These are phyloP conservation scores for Penicillium fimorum DNA, from an alignment of 495 filamentous ascomycete genomes.

Conservation along the genomic window DNA sequence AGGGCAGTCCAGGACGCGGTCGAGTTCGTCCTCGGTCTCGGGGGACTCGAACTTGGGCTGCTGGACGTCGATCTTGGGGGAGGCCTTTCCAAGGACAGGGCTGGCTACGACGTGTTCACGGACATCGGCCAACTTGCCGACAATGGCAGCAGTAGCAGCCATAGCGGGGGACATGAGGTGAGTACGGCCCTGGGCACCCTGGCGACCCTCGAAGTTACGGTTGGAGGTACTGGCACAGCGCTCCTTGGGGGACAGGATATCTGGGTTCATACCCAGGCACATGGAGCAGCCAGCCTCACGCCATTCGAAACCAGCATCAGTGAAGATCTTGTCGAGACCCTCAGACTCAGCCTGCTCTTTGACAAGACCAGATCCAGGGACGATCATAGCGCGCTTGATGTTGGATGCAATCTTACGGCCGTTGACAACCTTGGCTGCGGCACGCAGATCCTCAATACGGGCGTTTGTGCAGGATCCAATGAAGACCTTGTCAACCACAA, in stretches of 20 bases:
- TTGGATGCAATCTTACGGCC: conserved; percentile 83
- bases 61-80: conserved; percentile 54
- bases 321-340: conserved; percentile 89
- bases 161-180: conserved; percentile 97
- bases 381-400: conserved; percentile 91
- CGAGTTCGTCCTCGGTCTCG: conserved; percentile 70
- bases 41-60: conserved; percentile 70
- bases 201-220: conserved; percentile 95
- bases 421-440: conserved; percentile 79
- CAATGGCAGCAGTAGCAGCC: conserved; percentile 88
- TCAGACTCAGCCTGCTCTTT: conserved; percentile 91
- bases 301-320: conserved; percentile 94
- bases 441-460: conserved; percentile 91
- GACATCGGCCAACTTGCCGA: conserved; percentile 88
- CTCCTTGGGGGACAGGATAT: conserved; percentile 92
- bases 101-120: conserved; percentile 67
- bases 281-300: conserved; percentile 97
- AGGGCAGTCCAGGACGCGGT: conserved; percentile 74
- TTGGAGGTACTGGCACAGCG: conserved; percentile 94
- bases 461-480: conserved; percentile 98
- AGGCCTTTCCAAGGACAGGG: conserved; percentile 56
- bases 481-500: conserved; percentile 91
- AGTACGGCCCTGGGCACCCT: conserved; percentile 89
- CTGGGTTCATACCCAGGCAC: conserved; percentile 99
- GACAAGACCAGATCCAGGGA: conserved; percentile 91